Evolutionary conservation across 108 stramenopile species (phyloP), one percentile per base, ranked within the genome.

Genomic region (Thalassiosira profunda): DNA sequence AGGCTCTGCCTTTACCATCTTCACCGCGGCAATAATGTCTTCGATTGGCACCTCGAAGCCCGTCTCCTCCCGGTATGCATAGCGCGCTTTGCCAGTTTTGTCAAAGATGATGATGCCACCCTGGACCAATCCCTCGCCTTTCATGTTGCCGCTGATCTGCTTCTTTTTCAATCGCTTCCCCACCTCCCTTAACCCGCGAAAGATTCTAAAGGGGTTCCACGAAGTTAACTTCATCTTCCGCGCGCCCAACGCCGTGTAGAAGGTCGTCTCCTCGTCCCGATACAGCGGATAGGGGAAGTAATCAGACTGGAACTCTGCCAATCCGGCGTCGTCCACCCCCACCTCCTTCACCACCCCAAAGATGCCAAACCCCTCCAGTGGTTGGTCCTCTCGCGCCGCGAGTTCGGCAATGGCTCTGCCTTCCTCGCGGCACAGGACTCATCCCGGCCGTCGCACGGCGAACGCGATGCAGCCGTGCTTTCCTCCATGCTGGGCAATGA

Each of bases 361-460:
- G 24, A 83, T 40, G 25, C 76, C 76, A 59, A 74, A 77, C 30
- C 76, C 77, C 48, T 83, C 72, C 14, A 76, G 25, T 45, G 70
- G 67, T 35, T 67, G 62, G 30, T 70, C 81, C 26, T 78, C 56
- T 47, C 76, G 38, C 35, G 74, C 65, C 64, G 76, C 74, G 59
- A 85, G 81, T 34, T 70, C 66, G 42, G 65, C 62, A 60, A 87
- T 45, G 14, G 79, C 84, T 41, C 34, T 78, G 48, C 76, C 86
- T 63, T 87, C 87, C 80, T 88, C 87, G 46, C 87, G 82, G 75
- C 87, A 88, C 40, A 85, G 21, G 29, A 43, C 52, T 85, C 87
- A 88, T 35, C 87, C 76, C 48, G 82, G 89, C 63, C 86, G 79
- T 38, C 86, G 82, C 25, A 90, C 84, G 4, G 74, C 85, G 70